Conservation (phyloP, 2,329 filamentous ascomycete genomes). For the Phoma sp. region DNA sequence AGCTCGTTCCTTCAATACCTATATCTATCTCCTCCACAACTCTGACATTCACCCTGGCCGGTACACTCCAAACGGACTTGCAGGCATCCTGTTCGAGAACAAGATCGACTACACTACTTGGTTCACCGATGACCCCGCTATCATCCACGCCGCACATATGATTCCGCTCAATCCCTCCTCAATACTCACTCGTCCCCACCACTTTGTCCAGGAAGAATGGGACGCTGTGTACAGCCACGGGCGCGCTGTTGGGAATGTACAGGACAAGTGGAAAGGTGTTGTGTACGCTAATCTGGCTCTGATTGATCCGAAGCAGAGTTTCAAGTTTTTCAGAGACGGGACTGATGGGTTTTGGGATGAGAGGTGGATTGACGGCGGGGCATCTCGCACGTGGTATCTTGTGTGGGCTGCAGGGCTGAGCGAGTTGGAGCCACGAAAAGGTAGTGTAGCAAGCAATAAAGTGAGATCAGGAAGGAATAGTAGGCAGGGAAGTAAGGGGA, state of each 20-base stretch:
- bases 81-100: slow-evolving; percentile 83
- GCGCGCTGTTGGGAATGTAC: slow-evolving; percentile 53
- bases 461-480: neutral
- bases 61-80: slow-evolving; percentile 81
- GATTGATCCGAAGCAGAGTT: slow-evolving; percentile 72
- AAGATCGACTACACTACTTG: slow-evolving; percentile 90
- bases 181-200: slow-evolving; percentile 66
- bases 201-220: slow-evolving; percentile 74
- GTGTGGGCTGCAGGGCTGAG: slow-evolving; percentile 39
- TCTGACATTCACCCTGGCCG: slow-evolving; percentile 74
- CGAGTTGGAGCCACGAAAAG: slow-evolving; percentile 11
- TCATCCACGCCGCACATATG: slow-evolving; percentile 82
- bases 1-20: slow-evolving; percentile 72
- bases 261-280: slow-evolving; percentile 84
- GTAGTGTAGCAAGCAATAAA: neutral
- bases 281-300: slow-evolving; percentile 83
- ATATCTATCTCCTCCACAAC: slow-evolving; percentile 77
- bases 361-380: slow-evolving; percentile 79
- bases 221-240: slow-evolving; percentile 74
- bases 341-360: slow-evolving; percentile 64
- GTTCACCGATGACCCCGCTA: slow-evolving; percentile 71
- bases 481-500: too few species aligned
- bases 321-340: slow-evolving; percentile 72
- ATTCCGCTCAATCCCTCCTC: slow-evolving; percentile 74
- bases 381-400: slow-evolving; percentile 50